Evolutionary conservation across 2,329 filamentous ascomycete genomes (phyloP).

Genomic region (Cytospora mali): DNA sequence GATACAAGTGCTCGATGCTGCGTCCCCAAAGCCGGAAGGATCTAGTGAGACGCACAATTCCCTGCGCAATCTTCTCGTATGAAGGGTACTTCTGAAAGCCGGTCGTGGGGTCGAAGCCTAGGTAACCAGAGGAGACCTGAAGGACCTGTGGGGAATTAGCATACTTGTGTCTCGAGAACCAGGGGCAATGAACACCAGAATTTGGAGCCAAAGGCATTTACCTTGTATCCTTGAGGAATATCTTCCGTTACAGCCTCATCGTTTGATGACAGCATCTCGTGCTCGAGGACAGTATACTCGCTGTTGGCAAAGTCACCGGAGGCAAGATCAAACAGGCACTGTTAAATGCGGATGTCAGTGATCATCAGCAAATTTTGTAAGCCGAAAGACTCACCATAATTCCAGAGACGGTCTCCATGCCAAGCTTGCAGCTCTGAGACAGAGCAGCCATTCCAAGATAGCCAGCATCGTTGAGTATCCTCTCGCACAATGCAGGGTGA

Average conservation of each 20-base stretch:
- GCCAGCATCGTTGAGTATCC: not conserved
- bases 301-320: not conserved
- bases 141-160: not conserved
- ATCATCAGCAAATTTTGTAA: not conserved
- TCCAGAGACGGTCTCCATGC: not conserved
- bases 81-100: not conserved
- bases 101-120: not conserved
- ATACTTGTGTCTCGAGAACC: not conserved
- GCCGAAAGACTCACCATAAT: not conserved
- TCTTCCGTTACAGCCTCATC: not conserved
- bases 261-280: not conserved
- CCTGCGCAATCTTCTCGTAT: not conserved
- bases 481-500: not conserved
- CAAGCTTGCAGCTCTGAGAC: not conserved
- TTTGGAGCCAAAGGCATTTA: not conserved
- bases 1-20: not conserved
- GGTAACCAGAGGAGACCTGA: not conserved
- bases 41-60: conserved; percentile 5
- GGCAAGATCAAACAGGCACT: not conserved
- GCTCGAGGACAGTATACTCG: not conserved
- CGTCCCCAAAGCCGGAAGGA: conserved; percentile 5
- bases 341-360: not conserved
- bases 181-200: not conserved
- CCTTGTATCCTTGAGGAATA: not conserved
- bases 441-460: not conserved